Conservation (phyloP, 2,329 filamentous ascomycete genomes). For the Diaporthe sp. region DNA sequence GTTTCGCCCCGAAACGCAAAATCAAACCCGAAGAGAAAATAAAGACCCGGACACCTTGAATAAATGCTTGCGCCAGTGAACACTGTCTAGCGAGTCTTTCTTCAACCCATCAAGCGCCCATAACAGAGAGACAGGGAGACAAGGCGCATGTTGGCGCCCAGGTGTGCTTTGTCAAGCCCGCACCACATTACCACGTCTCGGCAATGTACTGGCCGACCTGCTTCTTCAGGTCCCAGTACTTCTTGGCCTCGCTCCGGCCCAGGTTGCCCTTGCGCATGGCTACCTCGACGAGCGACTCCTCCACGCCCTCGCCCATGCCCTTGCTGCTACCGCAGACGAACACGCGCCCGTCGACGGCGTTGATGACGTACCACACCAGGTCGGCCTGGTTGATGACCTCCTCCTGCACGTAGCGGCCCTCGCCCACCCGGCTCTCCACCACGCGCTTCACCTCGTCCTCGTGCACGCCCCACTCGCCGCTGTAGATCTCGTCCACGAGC, state of each 20-base stretch:
- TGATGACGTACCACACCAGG: constrained; percentile 98
- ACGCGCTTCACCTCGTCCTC: constrained; percentile 89
- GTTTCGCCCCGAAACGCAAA: constrained; percentile 4
- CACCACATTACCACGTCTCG: constrained; percentile 72
- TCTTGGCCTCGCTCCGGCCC: constrained; percentile 82
- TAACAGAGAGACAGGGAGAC: constrained; percentile 10
- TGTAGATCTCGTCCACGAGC: constrained; percentile 95
- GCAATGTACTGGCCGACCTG: constrained; percentile 96
- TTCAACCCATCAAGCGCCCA: constrained; percentile 7
- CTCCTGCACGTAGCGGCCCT: constrained; percentile 95
- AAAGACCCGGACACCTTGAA: constrained; percentile 2
- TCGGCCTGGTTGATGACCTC: constrained; percentile 93
- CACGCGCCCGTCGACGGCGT: constrained; percentile 92
- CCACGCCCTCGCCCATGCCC: constrained; percentile 98
- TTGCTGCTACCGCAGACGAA: constrained; percentile 97
- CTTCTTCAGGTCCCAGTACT: constrained; percentile 94
- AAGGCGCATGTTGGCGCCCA: not conserved
- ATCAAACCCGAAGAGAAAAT: not conserved
- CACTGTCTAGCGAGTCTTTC: not conserved
- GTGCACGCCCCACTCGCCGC: constrained; percentile 94
- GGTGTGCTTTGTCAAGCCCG: not conserved
- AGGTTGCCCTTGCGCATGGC: constrained; percentile 94
- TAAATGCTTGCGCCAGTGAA: constrained; percentile 21
- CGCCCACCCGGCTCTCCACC: constrained; percentile 80
- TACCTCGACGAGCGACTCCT: constrained; percentile 88